These are phyloP conservation scores for Xylaria scruposa DNA, from an alignment of 495 filamentous ascomycete genomes.

Conservation along the genomic window DNA sequence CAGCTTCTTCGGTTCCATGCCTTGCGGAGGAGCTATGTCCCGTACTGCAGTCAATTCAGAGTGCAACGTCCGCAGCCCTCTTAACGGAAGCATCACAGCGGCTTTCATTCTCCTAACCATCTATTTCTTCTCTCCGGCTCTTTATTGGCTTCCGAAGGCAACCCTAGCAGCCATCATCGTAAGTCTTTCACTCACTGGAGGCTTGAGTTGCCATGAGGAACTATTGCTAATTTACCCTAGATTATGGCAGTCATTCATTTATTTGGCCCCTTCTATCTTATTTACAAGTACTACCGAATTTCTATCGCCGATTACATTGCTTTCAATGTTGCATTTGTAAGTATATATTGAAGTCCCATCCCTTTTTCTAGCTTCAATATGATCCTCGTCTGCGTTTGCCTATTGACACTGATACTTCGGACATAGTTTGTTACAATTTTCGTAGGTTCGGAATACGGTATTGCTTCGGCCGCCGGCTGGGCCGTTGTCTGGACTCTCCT, in stretches of 20 bases:
- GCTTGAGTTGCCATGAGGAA: background rate
- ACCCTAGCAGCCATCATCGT: constrained; percentile 55
- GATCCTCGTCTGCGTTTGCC: background rate
- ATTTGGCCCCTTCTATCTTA: constrained; percentile 48
- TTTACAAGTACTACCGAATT: constrained; percentile 56
- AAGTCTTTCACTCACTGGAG: background rate
- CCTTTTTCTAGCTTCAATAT: no score
- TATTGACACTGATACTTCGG: background rate
- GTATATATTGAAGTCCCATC: background rate
- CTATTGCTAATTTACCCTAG: constrained; percentile 23
- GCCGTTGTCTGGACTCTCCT: constrained; percentile 54
- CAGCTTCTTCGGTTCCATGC: constrained; percentile 57
- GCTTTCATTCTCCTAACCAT: constrained; percentile 56
- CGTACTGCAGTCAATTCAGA: constrained; percentile 59
- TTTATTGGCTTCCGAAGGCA: constrained; percentile 60
- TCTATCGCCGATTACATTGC: constrained; percentile 58
- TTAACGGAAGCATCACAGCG: constrained; percentile 53
- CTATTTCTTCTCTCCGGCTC: constrained; percentile 53
- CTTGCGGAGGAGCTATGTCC: constrained; percentile 56
- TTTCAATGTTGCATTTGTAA: constrained; percentile 52
- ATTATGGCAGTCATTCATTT: constrained; percentile 56
- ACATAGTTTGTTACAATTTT: constrained; percentile 54
- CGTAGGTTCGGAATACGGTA: constrained; percentile 55
- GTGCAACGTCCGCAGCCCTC: constrained; percentile 50
- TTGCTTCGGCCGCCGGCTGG: constrained; percentile 54